A percentile compares a stretch with the other conserved stretches of the same genome.
phyloP scores from a whole-genome alignment of 1,139 yeast genomes.

The Entelexis paramagnoliae region DNA sequence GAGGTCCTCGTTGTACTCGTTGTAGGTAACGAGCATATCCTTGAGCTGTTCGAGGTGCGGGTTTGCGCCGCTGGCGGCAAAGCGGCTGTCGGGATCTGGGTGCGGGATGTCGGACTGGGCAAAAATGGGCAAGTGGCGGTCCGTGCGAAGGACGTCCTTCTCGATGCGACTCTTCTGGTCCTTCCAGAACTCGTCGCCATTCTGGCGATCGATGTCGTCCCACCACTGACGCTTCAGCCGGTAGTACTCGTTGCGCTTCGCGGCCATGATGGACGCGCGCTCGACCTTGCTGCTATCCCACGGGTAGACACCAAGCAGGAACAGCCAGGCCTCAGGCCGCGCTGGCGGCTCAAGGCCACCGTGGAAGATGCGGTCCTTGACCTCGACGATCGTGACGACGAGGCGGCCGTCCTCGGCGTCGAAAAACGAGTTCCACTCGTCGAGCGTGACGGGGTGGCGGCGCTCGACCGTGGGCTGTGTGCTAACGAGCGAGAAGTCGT shows the following conservation, averaged over 20 bases:
- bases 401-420: conserved; percentile 62
- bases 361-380: conserved; percentile 74
- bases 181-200: conserved; percentile 63
- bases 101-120: conserved; percentile 43
- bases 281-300: conserved; percentile 77
- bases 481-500: conserved; percentile 47
- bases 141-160: conserved; percentile 89
- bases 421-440: conserved; percentile 82
- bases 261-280: conserved; percentile 46
- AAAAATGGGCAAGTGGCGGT: conserved; percentile 61
- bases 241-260: conserved; percentile 54
- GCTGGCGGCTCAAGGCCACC: conserved; percentile 63
- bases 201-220: conserved; percentile 47
- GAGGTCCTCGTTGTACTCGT: conserved; percentile 67
- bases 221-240: conserved; percentile 61
- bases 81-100: conserved; percentile 44
- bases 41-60: conserved; percentile 63
- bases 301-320: conserved; percentile 69
- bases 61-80: conserved; percentile 45
- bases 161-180: conserved; percentile 85
- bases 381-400: conserved; percentile 60
- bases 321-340: conserved; percentile 75
- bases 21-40: conserved; percentile 74
- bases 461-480: conserved; percentile 51
- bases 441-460: conserved; percentile 50